Conservation (phyloP, 1,284 basidiomycete genomes). For the Cutaneotrichosporon cavernicola region DNA sequence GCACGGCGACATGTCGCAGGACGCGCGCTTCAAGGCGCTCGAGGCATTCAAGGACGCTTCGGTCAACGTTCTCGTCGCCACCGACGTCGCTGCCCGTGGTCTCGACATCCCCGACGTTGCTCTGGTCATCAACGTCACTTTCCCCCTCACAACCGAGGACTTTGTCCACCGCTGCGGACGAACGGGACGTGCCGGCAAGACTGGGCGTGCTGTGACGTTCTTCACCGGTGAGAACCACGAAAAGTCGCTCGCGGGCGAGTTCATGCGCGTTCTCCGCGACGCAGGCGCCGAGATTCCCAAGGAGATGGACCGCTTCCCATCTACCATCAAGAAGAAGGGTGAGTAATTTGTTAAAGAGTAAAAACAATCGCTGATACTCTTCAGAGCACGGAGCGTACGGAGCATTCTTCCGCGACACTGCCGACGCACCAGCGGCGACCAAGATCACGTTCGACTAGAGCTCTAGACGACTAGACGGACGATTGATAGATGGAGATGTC, state of each 20-base stretch:
- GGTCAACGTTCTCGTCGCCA: conserved; percentile 86
- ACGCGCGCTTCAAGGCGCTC: conserved; percentile 78
- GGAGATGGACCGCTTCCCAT: conserved; percentile 83
- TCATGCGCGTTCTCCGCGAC: conserved; percentile 87
- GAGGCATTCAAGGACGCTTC: conserved; percentile 85
- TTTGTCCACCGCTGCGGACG: conserved; percentile 97
- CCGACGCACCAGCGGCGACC: conserved; percentile 71
- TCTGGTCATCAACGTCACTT: conserved; percentile 91
- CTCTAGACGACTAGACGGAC: neutral
- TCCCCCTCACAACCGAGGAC: conserved; percentile 85
- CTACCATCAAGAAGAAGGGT: conserved; percentile 95
- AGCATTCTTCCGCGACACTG: conserved; percentile 78
- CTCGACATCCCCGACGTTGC: conserved; percentile 96
- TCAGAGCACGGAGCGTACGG: conserved; percentile 53
- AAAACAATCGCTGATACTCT: neutral
- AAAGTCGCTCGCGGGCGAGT: conserved; percentile 83
- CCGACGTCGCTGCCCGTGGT: conserved; percentile 94
- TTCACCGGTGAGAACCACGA: conserved; percentile 90
- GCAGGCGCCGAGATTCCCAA: conserved; percentile 71
- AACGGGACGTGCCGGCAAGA: conserved; percentile 88
- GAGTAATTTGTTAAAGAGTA: conserved; percentile 19
- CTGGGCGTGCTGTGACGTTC: conserved; percentile 92
- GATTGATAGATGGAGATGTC: neutral
- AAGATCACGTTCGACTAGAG: conserved; percentile 76
- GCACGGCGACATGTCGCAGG: conserved; percentile 90